Evolutionary conservation across 2,329 filamentous ascomycete genomes (phyloP).

Genomic region (Fusarium clavum): DNA sequence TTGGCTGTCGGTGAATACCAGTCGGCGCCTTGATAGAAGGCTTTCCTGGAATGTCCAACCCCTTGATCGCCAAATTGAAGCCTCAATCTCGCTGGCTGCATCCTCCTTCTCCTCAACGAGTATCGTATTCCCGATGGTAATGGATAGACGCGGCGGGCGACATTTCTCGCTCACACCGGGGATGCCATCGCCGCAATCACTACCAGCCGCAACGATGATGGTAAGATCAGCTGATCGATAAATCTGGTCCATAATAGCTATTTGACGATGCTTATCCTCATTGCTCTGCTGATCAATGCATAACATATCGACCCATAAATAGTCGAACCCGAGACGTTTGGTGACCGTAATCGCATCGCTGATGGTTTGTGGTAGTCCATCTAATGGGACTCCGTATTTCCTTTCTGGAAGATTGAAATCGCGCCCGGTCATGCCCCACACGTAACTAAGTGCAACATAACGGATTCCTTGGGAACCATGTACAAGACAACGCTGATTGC

Average conservation of each 20-base stretch:
- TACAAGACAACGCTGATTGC: not conserved
- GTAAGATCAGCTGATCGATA: not conserved
- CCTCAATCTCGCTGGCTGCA: not conserved
- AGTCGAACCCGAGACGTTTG: not conserved
- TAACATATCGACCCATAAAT: not conserved
- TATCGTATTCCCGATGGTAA: not conserved
- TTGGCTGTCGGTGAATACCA: not conserved
- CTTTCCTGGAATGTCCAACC: not conserved
- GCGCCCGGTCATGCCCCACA: not conserved
- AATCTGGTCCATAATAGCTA: not conserved
- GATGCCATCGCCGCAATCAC: not conserved
- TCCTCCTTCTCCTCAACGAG: not conserved
- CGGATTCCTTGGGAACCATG: not conserved
- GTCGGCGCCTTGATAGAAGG: not conserved
- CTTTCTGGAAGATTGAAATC: accelerated
- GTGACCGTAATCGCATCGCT: not conserved
- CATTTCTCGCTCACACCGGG: not conserved
- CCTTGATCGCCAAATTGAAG: not conserved
- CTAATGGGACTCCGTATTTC: accelerated
- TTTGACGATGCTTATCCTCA: not conserved
- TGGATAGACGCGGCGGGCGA: not conserved
- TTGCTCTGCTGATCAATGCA: not conserved
- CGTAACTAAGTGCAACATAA: not conserved
- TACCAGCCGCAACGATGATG: not conserved
- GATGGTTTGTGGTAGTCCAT: not conserved